phyloP scores from a whole-genome alignment of 768 basidiomycete genomes.

The Pisolithus sp. region DNA sequence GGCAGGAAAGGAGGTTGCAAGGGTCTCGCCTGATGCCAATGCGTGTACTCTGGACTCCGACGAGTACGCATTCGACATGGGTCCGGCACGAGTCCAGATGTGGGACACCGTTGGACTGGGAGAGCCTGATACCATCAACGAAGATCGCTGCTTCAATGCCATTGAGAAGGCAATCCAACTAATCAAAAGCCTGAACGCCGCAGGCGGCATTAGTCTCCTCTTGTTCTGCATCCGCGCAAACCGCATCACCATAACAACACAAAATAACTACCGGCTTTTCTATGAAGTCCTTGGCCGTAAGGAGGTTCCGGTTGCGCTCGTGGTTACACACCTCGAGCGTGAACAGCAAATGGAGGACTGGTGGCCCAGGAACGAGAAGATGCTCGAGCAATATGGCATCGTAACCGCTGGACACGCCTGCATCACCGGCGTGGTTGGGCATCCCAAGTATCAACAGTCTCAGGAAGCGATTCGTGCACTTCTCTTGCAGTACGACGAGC shows the following conservation, averaged over 20 bases:
- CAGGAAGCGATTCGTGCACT: constrained; percentile 16
- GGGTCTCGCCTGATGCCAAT: constrained; percentile 14
- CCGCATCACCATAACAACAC: constrained; percentile 23
- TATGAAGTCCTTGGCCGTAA: constrained; percentile 19
- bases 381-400: constrained; percentile 16
- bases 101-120: constrained; percentile 31
- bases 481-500: constrained; percentile 15
- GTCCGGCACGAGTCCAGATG: constrained; percentile 16
- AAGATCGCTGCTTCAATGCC: constrained; percentile 17
- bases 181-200: constrained; percentile 23
- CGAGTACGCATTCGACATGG: constrained; percentile 24
- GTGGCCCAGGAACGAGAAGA: constrained; percentile 23
- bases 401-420: constrained; percentile 25
- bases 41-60: constrained; percentile 30
- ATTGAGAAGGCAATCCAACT: constrained; percentile 28
- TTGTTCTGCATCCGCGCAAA: constrained; percentile 36
- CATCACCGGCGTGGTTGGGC: constrained; percentile 20
- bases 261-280: constrained; percentile 29
- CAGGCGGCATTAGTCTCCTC: constrained; percentile 35
- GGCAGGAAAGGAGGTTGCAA: constrained; percentile 20
- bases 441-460: constrained; percentile 27
- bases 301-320: constrained; percentile 34
- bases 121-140: constrained; percentile 18
- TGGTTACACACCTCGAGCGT: constrained; percentile 35
- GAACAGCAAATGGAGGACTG: constrained; percentile 28